Evolutionary conservation across 2,329 filamentous ascomycete species (phyloP), one percentile per base, ranked within the genome.

Genomic region (Aspergillus sp.): DNA sequence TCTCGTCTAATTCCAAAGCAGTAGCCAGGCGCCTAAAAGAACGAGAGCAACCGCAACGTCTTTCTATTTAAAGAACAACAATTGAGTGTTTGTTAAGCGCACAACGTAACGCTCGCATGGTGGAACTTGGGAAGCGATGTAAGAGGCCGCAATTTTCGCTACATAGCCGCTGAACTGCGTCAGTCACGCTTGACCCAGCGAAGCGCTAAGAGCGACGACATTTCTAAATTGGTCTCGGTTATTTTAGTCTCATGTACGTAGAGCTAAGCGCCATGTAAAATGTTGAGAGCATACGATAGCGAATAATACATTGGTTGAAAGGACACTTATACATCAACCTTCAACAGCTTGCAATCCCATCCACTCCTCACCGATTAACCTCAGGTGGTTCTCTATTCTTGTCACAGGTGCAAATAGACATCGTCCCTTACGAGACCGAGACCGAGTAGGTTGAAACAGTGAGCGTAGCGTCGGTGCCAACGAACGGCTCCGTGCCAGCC

Each of bases 401-500:
- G 21, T 27, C 49, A 57, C 15, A 39, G 37, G 24, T 23, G 15
- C 41, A 51, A 31, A 47, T 39, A 39, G 33, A 45, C 47, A 24
- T 33, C 45, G 35, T 40, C 19, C 21, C 53, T 68, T 66, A 72
- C 19, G 58, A 64, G 52, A 72, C 63, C 31, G 58, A 61, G 9
- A 66, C 68, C 24, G 68, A 70, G 63, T 71, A 75, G n/a, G 64
- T 56, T 6, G 70, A 67, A 19, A 66, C 64, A 31, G 57, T 69
- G 27, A 75, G 58, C 6, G 62, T 58, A 11, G 71, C 69, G 41
- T 63, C 21, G 7, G 57, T 62, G 3, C 72, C 72, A 17, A 66
- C 72, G 60, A 75, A 75, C 15, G 72, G 71, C 65, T 75, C 72
- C 8, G 72, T 72, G 17, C 72, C 72, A 47, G 72, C 72, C 66